Base-by-base conservation (phyloP, 2,329 filamentous ascomycete species). In the Alternaria triticimaculans region DNA sequence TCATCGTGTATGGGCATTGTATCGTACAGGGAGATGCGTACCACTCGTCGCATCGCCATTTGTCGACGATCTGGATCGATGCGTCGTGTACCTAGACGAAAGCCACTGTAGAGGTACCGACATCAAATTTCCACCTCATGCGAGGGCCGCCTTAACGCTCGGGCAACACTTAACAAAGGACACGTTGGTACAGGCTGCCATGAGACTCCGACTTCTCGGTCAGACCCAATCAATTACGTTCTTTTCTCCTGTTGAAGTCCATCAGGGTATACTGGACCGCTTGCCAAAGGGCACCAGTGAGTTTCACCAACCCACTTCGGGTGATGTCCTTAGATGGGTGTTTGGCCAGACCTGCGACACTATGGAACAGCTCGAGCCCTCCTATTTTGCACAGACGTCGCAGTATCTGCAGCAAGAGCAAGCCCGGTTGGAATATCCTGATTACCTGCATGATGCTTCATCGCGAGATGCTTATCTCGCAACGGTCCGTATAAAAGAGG, bases 181-280 rank as follows among this genome's bases (percentile, higher is more conserved):
- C 59, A 83, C 87, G 9, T 84, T 86, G 0, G 87, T 89, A 0
- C 88, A 91, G 87, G 89, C 89, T 57, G 88, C 89, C 0, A 91
- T 92, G 89, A 80, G 89, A 62, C 76, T 92, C 0, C 83, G 90
- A 2, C 86, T 90, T 49, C 79, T 92, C 0, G 84, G 80, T 0
- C 82, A 81, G 2, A 86, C 86, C 0, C 88, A 91, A 60, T 86
- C 85, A 0, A 73, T 91, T 0, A 76, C 78, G 0, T 86, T 85
- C 53, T 83, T 88, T 20, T 84, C 85, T 0, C 87, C 88, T 0
- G 86, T 85, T 0, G 88, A 91, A 69, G 88, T 90, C 0, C 82
- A 90, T 33, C 85, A 87, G 26, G 89, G 85, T 63, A 89, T 92
- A 30, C 68, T 85, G 0, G 85, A 76, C 48, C 58, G 55, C n/a